Percentiles rank a stretch among this genome's conserved stretches.
Evolutionary conservation across 495 filamentous ascomycete genomes (phyloP).

Genomic region (Neurospora sp.): DNA sequence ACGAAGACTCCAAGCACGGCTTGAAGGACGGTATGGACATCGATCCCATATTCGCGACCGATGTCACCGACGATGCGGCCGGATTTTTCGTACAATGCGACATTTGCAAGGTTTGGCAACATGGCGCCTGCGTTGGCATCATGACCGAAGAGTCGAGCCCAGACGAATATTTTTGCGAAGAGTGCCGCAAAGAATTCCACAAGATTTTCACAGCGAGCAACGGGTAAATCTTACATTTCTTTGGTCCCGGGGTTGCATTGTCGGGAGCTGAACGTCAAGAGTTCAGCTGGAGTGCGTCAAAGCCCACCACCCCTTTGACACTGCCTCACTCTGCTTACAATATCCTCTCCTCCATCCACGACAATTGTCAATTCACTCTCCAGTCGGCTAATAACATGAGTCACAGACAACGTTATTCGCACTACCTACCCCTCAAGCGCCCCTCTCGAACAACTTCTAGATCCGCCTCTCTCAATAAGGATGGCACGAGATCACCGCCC

Average conservation of each 20-base stretch:
- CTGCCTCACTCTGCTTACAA: not conserved
- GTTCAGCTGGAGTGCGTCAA: slow-evolving; percentile 15
- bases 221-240: slow-evolving; percentile 55
- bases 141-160: slow-evolving; percentile 85
- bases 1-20: slow-evolving; percentile 46
- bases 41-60: slow-evolving; percentile 50
- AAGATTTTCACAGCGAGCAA: slow-evolving; percentile 65
- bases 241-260: not conserved
- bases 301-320: slow-evolving; percentile 12
- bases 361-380: slow-evolving; percentile 1
- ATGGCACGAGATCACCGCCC: slow-evolving; percentile 36
- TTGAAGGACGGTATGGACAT: slow-evolving; percentile 41
- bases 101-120: slow-evolving; percentile 96
- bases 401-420: slow-evolving; percentile 44
- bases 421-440: slow-evolving; percentile 44
- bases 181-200: slow-evolving; percentile 86
- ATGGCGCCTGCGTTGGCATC: slow-evolving; percentile 95
- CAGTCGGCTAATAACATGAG: slow-evolving; percentile 23
- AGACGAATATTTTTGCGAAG: slow-evolving; percentile 96
- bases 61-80: slow-evolving; percentile 73
- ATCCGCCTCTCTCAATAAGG: slow-evolving; percentile 49
- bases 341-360: not conserved
- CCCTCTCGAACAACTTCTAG: slow-evolving; percentile 37
- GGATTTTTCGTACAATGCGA: slow-evolving; percentile 98
- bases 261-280: slow-evolving; percentile 12